These are phyloP conservation scores for Setomelanomma holmii DNA, from an alignment of 2,329 filamentous ascomycete genomes.

Conservation along the genomic window DNA sequence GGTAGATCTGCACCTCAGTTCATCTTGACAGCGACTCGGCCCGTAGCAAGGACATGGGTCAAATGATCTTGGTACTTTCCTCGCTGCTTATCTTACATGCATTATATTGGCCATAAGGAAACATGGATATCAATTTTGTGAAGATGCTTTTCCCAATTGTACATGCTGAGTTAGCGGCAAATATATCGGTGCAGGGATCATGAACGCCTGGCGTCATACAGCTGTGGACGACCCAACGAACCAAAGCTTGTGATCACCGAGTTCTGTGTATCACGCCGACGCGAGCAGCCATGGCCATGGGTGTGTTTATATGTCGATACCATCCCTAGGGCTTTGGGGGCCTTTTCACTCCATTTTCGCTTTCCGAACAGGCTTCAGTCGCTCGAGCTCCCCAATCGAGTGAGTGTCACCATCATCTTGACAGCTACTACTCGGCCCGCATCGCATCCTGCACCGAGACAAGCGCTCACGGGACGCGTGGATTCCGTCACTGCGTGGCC, in stretches of 20 bases:
- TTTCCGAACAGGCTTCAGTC: background rate
- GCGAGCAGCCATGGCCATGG: background rate
- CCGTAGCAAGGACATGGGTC: too few species aligned
- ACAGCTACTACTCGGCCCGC: constrained; percentile 1
- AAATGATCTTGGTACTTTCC: too few species aligned
- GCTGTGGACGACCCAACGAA: background rate
- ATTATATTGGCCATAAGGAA: too few species aligned
- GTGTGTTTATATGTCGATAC: background rate
- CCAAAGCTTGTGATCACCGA: background rate
- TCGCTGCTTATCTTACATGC: too few species aligned
- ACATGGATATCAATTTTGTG: too few species aligned
- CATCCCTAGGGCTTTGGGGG: background rate
- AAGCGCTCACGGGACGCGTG: background rate
- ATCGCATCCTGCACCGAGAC: constrained; percentile 6
- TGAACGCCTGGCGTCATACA: background rate
- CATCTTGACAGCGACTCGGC: too few species aligned
- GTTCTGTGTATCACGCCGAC: background rate
- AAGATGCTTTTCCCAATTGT: too few species aligned
- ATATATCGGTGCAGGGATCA: background rate
- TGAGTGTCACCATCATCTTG: background rate
- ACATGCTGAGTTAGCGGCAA: too few species aligned
- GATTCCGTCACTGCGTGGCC: constrained; percentile 11
- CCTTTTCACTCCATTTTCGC: background rate
- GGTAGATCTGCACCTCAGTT: too few species aligned
- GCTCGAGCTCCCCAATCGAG: background rate